Base-by-base conservation (phyloP, 2,329 filamentous ascomycete genomes). In the Diaporthe ampelina region DNA sequence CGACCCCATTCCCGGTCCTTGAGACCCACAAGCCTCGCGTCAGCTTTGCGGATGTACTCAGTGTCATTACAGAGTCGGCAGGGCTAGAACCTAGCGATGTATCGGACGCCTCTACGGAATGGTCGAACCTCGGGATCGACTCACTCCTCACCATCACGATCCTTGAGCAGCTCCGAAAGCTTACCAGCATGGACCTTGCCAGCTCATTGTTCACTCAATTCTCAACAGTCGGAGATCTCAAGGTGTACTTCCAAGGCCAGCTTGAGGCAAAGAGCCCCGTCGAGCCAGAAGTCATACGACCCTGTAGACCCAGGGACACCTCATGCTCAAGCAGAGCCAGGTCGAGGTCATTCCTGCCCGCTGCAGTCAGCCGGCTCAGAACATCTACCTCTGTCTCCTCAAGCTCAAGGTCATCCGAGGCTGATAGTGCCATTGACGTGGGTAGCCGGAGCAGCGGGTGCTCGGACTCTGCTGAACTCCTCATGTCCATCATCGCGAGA, bases 91-190 rank as follows among this genome's bases (percentile, higher is more conserved):
- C 40, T 2, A 40, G n/a, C 0, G 70, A 72, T n/a, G 40, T 72
- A 6, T 73, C 73, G 5, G 80, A 83, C 32, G 76, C 76, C 19
- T 78, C 76, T 8, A 67, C 63, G 13, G 61, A 59, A n/a, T 83
- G 84, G 68, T 77, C 74, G 1, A 80, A 82, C 37, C 70, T 82
- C 3, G 83, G 83, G 1, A 75, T 84, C 35, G 83, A 84, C 73
- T 82, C 80, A 19, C 79, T 84, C 8, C 76, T 84, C 24, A 75
- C 76, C 2, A 76, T 84, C 26, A 79, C 79, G 1, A 81, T 84
- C 43, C 76, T 78, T 0, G 79, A 77, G 17, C 78, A 81, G 3
- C 80, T 84, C 72, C 76, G 77, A 13, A 80, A 82, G 13, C 78
- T 77, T 8, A 45, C 81, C 29, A 78, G 80, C 45, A 65, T 82